These are phyloP conservation scores for Stagonosporopsis chrysanthemi DNA, from an alignment of 2,329 filamentous ascomycete genomes.

Conservation along the genomic window DNA sequence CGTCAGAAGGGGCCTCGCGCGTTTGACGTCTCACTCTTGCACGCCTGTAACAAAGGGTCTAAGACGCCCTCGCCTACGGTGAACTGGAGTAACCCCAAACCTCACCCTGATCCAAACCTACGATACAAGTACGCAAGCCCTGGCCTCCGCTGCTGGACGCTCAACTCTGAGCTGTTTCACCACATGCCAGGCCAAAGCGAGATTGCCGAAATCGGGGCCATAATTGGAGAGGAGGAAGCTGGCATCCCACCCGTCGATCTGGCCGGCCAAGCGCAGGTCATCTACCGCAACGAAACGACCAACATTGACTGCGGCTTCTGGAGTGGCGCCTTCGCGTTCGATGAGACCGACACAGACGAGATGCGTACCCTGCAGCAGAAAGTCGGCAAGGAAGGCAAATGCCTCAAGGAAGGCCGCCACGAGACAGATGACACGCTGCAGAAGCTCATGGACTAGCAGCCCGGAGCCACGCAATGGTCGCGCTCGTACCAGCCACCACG, in stretches of 20 bases:
- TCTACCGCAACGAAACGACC: constrained; percentile 44
- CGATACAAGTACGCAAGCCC: constrained; percentile 42
- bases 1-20: constrained; percentile 42
- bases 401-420: constrained; percentile 43
- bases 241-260: constrained; percentile 48
- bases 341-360: constrained; percentile 38
- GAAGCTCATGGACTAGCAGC: constrained; percentile 18
- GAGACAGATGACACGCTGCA: constrained; percentile 17
- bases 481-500: neutral
- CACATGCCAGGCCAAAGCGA: constrained; percentile 52
- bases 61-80: constrained; percentile 41
- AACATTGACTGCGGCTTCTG: constrained; percentile 53
- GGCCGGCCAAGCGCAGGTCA: constrained; percentile 42
- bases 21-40: constrained; percentile 54
- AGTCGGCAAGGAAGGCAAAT: constrained; percentile 49
- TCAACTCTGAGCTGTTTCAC: constrained; percentile 56
- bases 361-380: constrained; percentile 47
- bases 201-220: constrained; percentile 46
- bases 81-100: constrained; percentile 28
- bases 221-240: constrained; percentile 36
- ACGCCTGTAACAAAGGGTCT: constrained; percentile 49
- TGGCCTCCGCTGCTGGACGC: constrained; percentile 53
- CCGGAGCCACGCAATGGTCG: constrained; percentile 6
- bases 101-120: constrained; percentile 28
- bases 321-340: constrained; percentile 48